Evolutionary conservation across 768 basidiomycete genomes (phyloP).

Genomic region (Rickenella mellea): DNA sequence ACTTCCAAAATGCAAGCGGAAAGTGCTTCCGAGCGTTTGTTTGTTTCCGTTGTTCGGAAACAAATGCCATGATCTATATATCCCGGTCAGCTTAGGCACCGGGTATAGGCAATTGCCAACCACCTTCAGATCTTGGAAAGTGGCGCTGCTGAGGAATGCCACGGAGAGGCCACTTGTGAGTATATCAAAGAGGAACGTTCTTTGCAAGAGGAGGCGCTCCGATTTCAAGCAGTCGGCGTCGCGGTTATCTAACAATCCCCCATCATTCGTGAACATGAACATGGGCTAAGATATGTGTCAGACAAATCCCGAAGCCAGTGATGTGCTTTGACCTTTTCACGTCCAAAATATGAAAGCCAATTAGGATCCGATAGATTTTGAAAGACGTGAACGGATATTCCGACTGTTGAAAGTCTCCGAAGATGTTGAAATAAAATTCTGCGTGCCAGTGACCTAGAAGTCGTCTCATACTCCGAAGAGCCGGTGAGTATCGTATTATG

Average conservation of each 20-base stretch:
- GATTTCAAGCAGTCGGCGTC: slow-evolving; percentile 8
- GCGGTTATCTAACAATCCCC: slow-evolving; percentile 21
- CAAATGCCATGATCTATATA: slow-evolving; percentile 48
- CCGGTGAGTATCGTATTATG: slow-evolving; percentile 34
- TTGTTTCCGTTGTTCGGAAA: slow-evolving; percentile 32
- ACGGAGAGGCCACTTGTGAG: slow-evolving; percentile 41
- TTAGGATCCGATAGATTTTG: slow-evolving; percentile 30
- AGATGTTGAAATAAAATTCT: slow-evolving; percentile 43
- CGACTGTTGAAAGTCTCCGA: slow-evolving; percentile 21
- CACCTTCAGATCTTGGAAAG: slow-evolving; percentile 59
- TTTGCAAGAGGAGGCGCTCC: slow-evolving; percentile 33
- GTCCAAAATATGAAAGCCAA: slow-evolving; percentile 38
- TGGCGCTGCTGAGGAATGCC: slow-evolving; percentile 40
- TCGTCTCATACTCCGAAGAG: slow-evolving; percentile 20
- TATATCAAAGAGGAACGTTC: slow-evolving; percentile 39
- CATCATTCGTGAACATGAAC: slow-evolving; percentile 55
- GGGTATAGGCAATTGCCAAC: slow-evolving; percentile 1
- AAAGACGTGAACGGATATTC: slow-evolving; percentile 38
- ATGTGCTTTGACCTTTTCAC: slow-evolving; percentile 28
- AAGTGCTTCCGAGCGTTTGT: slow-evolving; percentile 9
- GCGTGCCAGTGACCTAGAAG: slow-evolving; percentile 45
- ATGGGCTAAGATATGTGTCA: slow-evolving; percentile 40
- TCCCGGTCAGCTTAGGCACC: background rate
- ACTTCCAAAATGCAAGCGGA: slow-evolving; percentile 8
- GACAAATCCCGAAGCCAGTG: no score